Conservation (phyloP, 306 rosid genomes). For the Gastrolobium villosum region DNA sequence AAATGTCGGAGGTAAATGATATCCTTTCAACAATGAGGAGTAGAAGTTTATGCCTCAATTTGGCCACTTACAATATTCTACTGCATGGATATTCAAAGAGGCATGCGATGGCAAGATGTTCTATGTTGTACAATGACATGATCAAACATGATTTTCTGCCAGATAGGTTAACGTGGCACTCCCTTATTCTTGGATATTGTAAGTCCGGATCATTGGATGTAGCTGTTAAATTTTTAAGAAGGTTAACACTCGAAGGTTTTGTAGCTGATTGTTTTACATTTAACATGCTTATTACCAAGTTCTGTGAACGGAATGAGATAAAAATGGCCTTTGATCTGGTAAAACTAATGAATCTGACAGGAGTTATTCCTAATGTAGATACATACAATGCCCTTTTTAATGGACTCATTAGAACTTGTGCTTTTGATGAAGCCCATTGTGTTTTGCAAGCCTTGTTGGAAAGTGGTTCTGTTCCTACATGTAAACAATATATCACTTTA, state of each 20-base stretch:
- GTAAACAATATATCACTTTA: slow-evolving; percentile 66
- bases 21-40: slow-evolving; percentile 66
- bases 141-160: slow-evolving; percentile 56
- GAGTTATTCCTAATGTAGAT: slow-evolving; percentile 56
- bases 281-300: slow-evolving; percentile 70
- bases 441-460: slow-evolving; percentile 68
- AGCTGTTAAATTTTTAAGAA: slow-evolving; percentile 71
- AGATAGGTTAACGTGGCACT: slow-evolving; percentile 70
- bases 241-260: slow-evolving; percentile 60
- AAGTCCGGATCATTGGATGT: slow-evolving; percentile 65
- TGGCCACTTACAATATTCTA: slow-evolving; percentile 77
- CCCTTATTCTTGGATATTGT: slow-evolving; percentile 72
- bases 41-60: slow-evolving; percentile 56
- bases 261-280: slow-evolving; percentile 62
- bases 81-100: slow-evolving; percentile 77
- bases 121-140: slow-evolving; percentile 57
- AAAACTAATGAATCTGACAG: slow-evolving; percentile 55
- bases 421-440: slow-evolving; percentile 58
- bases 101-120: slow-evolving; percentile 54
- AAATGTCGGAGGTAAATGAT: slow-evolving; percentile 53
- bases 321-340: slow-evolving; percentile 63
- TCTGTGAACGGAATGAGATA: slow-evolving; percentile 64
- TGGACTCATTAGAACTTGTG: slow-evolving; percentile 62
- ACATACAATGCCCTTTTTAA: slow-evolving; percentile 63
- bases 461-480: slow-evolving; percentile 67